phyloP scores from a whole-genome alignment of 179 eudicot genomes.

The Heliamphora pulchella region DNA sequence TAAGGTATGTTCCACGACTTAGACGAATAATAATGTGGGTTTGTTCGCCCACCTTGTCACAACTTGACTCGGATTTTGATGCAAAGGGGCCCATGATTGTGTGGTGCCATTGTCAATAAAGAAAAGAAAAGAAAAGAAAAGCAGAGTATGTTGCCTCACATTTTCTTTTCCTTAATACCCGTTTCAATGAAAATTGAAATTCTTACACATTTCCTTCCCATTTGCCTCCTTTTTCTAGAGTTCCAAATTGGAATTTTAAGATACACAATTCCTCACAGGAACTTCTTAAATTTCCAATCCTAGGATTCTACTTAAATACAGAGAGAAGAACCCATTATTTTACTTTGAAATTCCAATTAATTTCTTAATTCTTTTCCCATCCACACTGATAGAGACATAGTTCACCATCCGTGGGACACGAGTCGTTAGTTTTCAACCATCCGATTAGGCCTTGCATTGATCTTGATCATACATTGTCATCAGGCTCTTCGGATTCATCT shows the following conservation, averaged over 20 bases:
- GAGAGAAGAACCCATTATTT: no score
- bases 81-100: no score
- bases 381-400: not conserved
- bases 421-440: not conserved
- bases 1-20: no score
- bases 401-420: not conserved
- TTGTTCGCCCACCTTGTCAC: no score
- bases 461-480: conserved; percentile 13
- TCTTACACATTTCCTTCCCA: not conserved
- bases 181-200: not conserved
- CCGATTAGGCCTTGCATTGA: no score
- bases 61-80: no score
- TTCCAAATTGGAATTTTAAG: not conserved
- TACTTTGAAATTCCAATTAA: not conserved
- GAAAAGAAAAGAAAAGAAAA: not conserved
- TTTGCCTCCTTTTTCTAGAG: not conserved
- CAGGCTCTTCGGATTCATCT: conserved; percentile 12
- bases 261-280: no score
- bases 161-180: not conserved
- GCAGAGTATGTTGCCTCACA: not conserved
- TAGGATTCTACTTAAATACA: not conserved
- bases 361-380: no score
- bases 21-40: no score
- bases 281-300: no score
- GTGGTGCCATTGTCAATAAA: not conserved